A percentile compares a stretch with the other conserved stretches of the same genome.
Evolutionary conservation across 805 yeast genomes (phyloP).

Genomic region (Pichia gijzeniarum): DNA sequence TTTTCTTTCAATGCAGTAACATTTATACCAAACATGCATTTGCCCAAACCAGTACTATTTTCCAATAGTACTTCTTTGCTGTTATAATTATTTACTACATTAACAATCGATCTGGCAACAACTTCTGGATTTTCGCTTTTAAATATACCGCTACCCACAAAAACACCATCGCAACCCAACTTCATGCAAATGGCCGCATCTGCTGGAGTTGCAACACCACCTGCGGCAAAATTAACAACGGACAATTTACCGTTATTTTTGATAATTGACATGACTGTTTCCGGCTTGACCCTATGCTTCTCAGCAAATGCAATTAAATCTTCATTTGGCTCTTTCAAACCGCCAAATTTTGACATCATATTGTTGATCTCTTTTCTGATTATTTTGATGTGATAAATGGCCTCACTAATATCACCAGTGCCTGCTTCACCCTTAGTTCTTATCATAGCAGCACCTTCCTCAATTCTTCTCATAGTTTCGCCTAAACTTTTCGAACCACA

Average conservation of each 20-base stretch:
- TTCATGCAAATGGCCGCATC: conserved; percentile 84
- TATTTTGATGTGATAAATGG: conserved; percentile 64
- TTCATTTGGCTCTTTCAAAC: conserved; percentile 32
- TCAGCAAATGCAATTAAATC: conserved; percentile 47
- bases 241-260: conserved; percentile 57
- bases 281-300: conserved; percentile 52
- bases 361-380: conserved; percentile 51
- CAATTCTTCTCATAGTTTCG: conserved; percentile 71
- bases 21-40: conserved; percentile 68
- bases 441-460: conserved; percentile 84
- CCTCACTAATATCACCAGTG: conserved; percentile 81
- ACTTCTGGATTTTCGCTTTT: conserved; percentile 65
- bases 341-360: conserved; percentile 25
- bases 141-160: conserved; percentile 76
- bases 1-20: conserved; percentile 43
- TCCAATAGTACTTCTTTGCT: conserved; percentile 56
- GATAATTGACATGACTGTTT: conserved; percentile 43
- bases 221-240: conserved; percentile 83
- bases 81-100: conserved; percentile 66
- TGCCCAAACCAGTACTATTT: conserved; percentile 64
- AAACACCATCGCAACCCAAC: conserved; percentile 72
- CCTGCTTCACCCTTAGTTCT: conserved; percentile 89
- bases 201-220: conserved; percentile 84
- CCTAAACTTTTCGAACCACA: conserved; percentile 81
- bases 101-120: conserved; percentile 72